Percentiles rank a stretch among this genome's conserved stretches.
Conservation (phyloP, 1,284 basidiomycete species). For the Irpex sp. region DNA sequence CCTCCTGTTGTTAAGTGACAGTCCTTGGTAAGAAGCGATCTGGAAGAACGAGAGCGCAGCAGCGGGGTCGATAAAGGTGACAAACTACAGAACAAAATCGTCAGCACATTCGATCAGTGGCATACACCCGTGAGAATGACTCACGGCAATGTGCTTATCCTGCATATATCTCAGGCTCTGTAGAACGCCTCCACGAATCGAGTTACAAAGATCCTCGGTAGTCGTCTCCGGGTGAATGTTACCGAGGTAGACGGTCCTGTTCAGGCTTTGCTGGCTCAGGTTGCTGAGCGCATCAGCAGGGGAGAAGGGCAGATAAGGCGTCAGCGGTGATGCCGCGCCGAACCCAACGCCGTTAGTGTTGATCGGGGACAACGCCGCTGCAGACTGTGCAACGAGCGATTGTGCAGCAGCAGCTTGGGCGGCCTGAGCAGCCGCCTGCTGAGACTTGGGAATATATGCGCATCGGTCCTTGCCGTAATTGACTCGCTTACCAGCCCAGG, state of each 20-base stretch:
- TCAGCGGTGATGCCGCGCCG: slow-evolving; percentile 43
- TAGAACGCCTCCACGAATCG: slow-evolving; percentile 87
- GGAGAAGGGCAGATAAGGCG: slow-evolving; percentile 57
- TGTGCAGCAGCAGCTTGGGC: slow-evolving; percentile 82
- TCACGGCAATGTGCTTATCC: slow-evolving; percentile 90
- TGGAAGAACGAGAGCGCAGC: slow-evolving; percentile 92
- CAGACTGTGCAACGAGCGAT: slow-evolving; percentile 65
- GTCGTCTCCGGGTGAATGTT: slow-evolving; percentile 94
- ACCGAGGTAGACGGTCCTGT: slow-evolving; percentile 89
- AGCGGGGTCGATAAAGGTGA: slow-evolving; percentile 87
- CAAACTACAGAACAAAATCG: slow-evolving; percentile 52
- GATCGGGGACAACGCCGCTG: slow-evolving; percentile 36
- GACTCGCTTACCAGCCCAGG: slow-evolving; percentile 92
- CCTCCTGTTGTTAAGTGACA: slow-evolving; percentile 86
- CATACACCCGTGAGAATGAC: slow-evolving; percentile 25
- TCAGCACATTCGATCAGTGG: slow-evolving; percentile 8
- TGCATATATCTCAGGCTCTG: slow-evolving; percentile 90
- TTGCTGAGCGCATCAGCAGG: slow-evolving; percentile 39
- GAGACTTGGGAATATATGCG: slow-evolving; percentile 89
- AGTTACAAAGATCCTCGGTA: slow-evolving; percentile 90
- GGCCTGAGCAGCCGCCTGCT: slow-evolving; percentile 79
- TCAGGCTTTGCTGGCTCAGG: slow-evolving; percentile 55
- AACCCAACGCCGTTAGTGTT: slow-evolving; percentile 20
- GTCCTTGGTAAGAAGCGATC: slow-evolving; percentile 81
- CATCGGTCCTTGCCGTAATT: slow-evolving; percentile 96